phyloP scores from a whole-genome alignment of 306 rosid genomes.

The Cucumis cinereus region DNA sequence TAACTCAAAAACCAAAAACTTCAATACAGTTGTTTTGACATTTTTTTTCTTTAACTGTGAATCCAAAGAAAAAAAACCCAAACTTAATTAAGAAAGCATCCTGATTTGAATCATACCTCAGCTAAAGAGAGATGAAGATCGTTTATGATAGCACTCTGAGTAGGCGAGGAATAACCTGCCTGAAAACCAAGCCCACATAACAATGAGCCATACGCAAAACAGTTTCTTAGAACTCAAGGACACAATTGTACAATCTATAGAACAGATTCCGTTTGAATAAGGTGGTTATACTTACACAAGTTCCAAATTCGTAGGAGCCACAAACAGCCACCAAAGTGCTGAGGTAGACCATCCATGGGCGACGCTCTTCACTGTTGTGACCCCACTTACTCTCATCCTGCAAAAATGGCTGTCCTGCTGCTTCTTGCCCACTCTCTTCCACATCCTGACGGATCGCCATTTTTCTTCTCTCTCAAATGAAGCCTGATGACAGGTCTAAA shows the following conservation, averaged over 20 bases:
- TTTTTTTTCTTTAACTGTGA: no score
- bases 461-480: background rate
- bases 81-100: background rate
- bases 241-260: no score
- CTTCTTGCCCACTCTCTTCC: constrained; percentile 23
- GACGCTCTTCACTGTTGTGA: constrained; percentile 15
- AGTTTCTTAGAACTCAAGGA: background rate
- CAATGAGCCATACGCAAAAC: background rate
- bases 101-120: constrained; percentile 31
- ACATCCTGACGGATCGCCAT: constrained; percentile 49
- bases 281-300: constrained; percentile 42
- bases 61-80: background rate
- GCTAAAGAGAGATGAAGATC: constrained; percentile 60
- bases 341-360: constrained; percentile 86
- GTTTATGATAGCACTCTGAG: constrained; percentile 50
- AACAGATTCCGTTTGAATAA: no score
- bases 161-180: constrained; percentile 91
- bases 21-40: no score
- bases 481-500: no score
- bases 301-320: constrained; percentile 80
- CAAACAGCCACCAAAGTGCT: constrained; percentile 69
- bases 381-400: constrained; percentile 13
- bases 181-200: constrained; percentile 21
- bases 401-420: constrained; percentile 32
- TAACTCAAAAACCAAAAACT: no score